A percentile compares a stretch with the other conserved stretches of the same genome.
phyloP scores from a whole-genome alignment of 495 filamentous ascomycete genomes.

The Penicillium cosmopolitanum region DNA sequence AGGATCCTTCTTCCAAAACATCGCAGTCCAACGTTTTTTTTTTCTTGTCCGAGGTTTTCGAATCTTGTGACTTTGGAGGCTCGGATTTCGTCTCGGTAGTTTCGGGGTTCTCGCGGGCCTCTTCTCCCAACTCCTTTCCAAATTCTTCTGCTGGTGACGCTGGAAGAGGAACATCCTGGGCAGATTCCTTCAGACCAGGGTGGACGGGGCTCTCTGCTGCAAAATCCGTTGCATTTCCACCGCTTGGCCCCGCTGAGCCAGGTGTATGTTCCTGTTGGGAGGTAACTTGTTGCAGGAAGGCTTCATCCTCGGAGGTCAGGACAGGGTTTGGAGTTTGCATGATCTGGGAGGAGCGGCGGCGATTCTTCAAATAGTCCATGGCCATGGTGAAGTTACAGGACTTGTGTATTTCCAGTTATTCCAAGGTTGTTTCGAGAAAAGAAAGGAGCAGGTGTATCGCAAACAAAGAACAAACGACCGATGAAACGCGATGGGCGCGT shows the following conservation, averaged over 20 bases:
- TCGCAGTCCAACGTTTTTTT: slow-evolving; percentile 49
- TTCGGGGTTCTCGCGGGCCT: slow-evolving; percentile 30
- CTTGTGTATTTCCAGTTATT: neutral
- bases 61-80: slow-evolving; percentile 8
- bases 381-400: slow-evolving; percentile 2
- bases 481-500: slow-evolving; percentile 18
- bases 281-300: slow-evolving; percentile 55
- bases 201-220: slow-evolving; percentile 8
- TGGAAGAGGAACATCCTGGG: slow-evolving; percentile 42
- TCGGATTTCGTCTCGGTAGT: slow-evolving; percentile 27
- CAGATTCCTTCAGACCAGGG: slow-evolving; percentile 23
- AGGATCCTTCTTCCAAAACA: slow-evolving; percentile 45
- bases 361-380: slow-evolving; percentile 50
- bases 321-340: slow-evolving; percentile 48
- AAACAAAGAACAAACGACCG: slow-evolving; percentile 6
- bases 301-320: slow-evolving; percentile 58
- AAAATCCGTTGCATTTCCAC: neutral
- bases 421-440: neutral
- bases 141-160: slow-evolving; percentile 45
- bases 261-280: slow-evolving; percentile 29
- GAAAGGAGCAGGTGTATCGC: neutral
- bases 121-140: slow-evolving; percentile 40
- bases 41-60: slow-evolving; percentile 38
- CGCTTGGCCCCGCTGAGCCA: slow-evolving; percentile 10
- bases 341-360: slow-evolving; percentile 33